These are phyloP conservation scores for Syzygium oleosum DNA, from an alignment of 345 rosid species.

Conservation along the genomic window DNA sequence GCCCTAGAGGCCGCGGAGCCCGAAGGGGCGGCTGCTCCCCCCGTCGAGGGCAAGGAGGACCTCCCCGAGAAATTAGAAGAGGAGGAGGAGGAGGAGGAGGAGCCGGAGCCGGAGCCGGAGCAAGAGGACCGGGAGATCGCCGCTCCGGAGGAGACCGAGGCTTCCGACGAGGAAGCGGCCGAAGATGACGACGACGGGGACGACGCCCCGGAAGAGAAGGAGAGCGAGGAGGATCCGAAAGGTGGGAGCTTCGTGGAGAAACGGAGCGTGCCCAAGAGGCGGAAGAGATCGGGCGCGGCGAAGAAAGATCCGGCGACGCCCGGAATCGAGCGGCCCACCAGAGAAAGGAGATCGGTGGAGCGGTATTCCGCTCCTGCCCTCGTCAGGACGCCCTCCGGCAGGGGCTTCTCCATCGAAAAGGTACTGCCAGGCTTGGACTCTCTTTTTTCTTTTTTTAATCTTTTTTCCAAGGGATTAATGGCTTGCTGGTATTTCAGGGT, in stretches of 20 bases:
- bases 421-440: constrained; percentile 9
- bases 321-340: constrained; percentile 62
- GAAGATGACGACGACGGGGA: neutral
- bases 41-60: neutral
- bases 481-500: constrained; percentile 45
- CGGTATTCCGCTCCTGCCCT: constrained; percentile 67
- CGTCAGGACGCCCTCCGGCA: constrained; percentile 39
- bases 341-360: constrained; percentile 88
- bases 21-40: neutral
- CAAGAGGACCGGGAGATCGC: neutral
- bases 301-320: constrained; percentile 21
- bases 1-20: neutral
- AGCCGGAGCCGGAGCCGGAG: neutral
- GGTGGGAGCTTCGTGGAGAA: neutral
- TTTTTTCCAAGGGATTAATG: neutral
- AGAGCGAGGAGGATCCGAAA: neutral
- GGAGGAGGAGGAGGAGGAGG: neutral
- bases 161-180: neutral
- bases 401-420: constrained; percentile 65
- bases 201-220: neutral
- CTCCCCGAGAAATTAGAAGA: neutral
- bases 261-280: neutral
- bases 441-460: neutral
- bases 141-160: neutral
- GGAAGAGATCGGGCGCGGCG: neutral